Conservation (phyloP, 495 filamentous ascomycete species). For the Friedmanniomyces endolithicus region DNA sequence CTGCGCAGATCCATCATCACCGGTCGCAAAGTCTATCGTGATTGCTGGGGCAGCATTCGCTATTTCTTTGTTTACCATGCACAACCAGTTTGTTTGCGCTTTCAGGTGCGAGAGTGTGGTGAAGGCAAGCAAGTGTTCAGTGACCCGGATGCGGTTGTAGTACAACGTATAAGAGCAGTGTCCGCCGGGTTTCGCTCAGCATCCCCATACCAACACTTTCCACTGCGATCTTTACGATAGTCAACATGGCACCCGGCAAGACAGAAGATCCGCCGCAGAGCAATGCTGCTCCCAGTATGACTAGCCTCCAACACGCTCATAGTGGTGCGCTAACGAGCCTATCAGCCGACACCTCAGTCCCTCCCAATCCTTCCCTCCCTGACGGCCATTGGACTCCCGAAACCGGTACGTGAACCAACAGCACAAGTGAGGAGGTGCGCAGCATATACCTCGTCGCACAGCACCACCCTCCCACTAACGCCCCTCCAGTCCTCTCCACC, state of each 20-base stretch:
- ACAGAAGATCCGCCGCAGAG: slow-evolving; percentile 22
- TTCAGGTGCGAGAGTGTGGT: no score
- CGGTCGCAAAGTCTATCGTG: no score
- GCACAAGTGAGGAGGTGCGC: neutral
- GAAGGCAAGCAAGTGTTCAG: neutral
- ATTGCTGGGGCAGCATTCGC: no score
- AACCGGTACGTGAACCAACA: slow-evolving; percentile 23
- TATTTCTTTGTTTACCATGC: no score
- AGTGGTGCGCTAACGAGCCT: neutral
- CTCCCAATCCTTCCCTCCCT: slow-evolving; percentile 10
- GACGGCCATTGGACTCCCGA: slow-evolving; percentile 25
- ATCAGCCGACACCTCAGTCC: slow-evolving; percentile 17
- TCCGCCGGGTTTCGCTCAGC: neutral
- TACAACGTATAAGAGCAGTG: neutral
- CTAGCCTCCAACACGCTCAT: neutral
- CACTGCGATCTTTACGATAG: neutral
- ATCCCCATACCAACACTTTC: neutral
- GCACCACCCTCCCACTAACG: neutral
- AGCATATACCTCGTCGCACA: neutral
- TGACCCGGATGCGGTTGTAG: neutral
- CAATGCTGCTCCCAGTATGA: slow-evolving; percentile 25
- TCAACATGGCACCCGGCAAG: slow-evolving; percentile 5
- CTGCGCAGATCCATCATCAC: no score
- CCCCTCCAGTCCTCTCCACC: slow-evolving; percentile 31
- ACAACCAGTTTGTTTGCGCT: no score